A percentile compares a stretch with the other conserved stretches of the same genome.
phyloP scores from a whole-genome alignment of 805 yeast genomes.

The Candida silvicultrix region DNA sequence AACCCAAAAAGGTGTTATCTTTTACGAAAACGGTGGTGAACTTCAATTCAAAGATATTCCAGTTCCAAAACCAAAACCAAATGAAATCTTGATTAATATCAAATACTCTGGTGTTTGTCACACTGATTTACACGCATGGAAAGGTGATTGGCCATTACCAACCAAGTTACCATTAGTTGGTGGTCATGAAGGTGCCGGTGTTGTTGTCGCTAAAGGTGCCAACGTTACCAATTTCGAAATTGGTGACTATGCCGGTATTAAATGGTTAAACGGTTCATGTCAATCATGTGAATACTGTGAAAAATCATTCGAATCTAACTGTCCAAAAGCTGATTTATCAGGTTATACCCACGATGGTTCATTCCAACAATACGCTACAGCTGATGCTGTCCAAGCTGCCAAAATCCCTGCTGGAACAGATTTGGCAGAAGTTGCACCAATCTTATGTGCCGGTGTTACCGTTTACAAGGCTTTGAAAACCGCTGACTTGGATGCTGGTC shows the following conservation, averaged over 20 bases:
- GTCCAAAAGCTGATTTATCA: constrained; percentile 66
- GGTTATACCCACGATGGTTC: constrained; percentile 90
- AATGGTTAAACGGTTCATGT: constrained; percentile 60
- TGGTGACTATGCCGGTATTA: constrained; percentile 58
- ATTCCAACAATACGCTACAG: constrained; percentile 85
- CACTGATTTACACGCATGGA: constrained; percentile 63
- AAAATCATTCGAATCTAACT: constrained; percentile 44
- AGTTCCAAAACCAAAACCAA: constrained; percentile 51
- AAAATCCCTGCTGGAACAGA: constrained; percentile 66
- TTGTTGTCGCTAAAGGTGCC: constrained; percentile 51
- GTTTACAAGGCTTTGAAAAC: constrained; percentile 86
- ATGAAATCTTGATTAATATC: constrained; percentile 50
- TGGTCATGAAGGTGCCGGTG: constrained; percentile 67
- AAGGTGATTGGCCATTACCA: constrained; percentile 59
- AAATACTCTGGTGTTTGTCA: constrained; percentile 64
- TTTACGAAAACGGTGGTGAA: constrained; percentile 43
- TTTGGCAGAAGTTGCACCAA: constrained; percentile 70
- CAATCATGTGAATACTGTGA: constrained; percentile 54
- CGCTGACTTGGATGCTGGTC: constrained; percentile 58
- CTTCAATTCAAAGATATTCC: constrained; percentile 46
- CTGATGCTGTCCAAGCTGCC: constrained; percentile 84
- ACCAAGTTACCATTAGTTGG: constrained; percentile 57
- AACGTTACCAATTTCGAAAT: constrained; percentile 48
- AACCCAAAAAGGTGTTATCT: constrained; percentile 47
- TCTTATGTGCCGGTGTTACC: constrained; percentile 87